Evolutionary conservation across 208 protist species (phyloP), one percentile per base, ranked within the genome.

Genomic region (Crithidia bombi): DNA sequence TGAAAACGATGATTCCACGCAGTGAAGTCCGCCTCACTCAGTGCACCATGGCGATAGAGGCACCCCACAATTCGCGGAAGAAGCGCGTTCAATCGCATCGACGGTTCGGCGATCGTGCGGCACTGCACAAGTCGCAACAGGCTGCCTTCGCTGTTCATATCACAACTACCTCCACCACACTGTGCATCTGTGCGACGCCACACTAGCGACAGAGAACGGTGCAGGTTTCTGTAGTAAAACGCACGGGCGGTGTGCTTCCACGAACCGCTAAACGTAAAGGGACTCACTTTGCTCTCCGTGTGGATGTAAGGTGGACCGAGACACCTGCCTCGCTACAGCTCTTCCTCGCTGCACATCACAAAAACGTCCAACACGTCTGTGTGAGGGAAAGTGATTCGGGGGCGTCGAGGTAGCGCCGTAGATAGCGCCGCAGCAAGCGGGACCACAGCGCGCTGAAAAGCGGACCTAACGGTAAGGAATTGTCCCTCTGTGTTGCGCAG

Each of bases 171-270:
- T 38, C n/a, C n/a, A n/a, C n/a, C n/a, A n/a, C n/a, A n/a, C n/a
- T n/a, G n/a, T n/a, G n/a, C n/a, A n/a, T n/a, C n/a, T n/a, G n/a
- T n/a, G n/a, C n/a, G n/a, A n/a, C n/a, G n/a, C 23, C 55, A 17
- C 25, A 14, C 9, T 43, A 25, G 14, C 1, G 38, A 44, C 2
- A 19, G 38, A 2, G 30, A 38, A 35, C 55, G 47, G 11, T 38
- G 55, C n/a, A 12, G 38, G 12, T 12, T 30, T n/a, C 38, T 25
- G 15, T 21, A 62, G 38, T 62, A 33, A 32, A 25, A 67, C 36
- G 32, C 63, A 25, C 62, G 76, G 25, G 46, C 62, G 1, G 79
- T 84, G 15, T 63, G 54, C 66, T 81, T 84, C 75, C 74, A 81
- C n/a, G 63, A 70, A 15, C 69, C 69, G 6, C 73, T 73, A 30